Evolutionary conservation across 345 rosid genomes (phyloP), one percentile per base, ranked within the genome.

Genomic region (Boechera stricta): DNA sequence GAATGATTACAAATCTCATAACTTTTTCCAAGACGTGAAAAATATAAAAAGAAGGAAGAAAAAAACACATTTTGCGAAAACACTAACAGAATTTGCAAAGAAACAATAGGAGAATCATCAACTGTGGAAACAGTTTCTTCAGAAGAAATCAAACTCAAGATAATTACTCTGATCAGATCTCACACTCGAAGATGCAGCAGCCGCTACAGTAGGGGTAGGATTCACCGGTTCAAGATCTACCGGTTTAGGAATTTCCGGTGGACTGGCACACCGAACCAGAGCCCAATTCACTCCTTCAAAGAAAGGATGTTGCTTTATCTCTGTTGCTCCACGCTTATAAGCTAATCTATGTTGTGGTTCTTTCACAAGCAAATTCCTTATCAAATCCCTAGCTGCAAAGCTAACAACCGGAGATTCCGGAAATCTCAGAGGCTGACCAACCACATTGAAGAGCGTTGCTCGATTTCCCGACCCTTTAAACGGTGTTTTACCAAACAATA

Each of bases 271-370:
- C 10, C 97, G 85, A 31, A 88, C 88, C 64, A 92, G 57, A 11
- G 97, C 94, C 97, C 96, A 90, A 21, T 92, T 92, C 42, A 92
- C 88, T 21, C 96, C 96, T 85, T 90, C 94, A 74, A 88, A 92
- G 90, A 90, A 92, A 41, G 82, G 91, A 63, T 88, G 96, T 63
- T 90, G 96, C 78, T 88, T 90, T 39, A 90, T 88, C 85, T 87
- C 96, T 2, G 92, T 92, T 28, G 90, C 94, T 29, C 96, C 97
- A 66, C 97, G 87, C 81, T 85, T 88, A 33, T 82, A 85, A 12
- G 91, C 97, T 82, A 92, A 79, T 67, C 92, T 84, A 52, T 88
- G 90, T 32, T 85, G 97, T 5, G 93, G 96, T 77, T 90, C 90
- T 80, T 92, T 90, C 60, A 88, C 96, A 49, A 92, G 89, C 76